Base-by-base conservation (phyloP, 2,329 filamentous ascomycete genomes). In the Penicillium sclerotigenum region DNA sequence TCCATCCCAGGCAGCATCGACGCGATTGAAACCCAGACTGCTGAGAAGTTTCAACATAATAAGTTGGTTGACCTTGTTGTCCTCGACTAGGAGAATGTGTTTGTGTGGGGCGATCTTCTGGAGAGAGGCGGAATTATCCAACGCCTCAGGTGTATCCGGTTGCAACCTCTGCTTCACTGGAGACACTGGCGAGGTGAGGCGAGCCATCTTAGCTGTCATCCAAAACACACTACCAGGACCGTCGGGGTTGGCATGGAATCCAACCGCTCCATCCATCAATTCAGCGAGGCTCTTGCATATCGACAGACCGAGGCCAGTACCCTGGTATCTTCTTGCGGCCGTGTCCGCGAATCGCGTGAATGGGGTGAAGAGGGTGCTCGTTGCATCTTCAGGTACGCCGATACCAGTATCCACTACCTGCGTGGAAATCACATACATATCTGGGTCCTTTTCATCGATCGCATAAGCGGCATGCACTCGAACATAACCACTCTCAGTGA, bases 281-380 rank as follows among this genome's bases (percentile, higher is more conserved):
- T 83, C 80, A 0, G 78, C 78, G 11, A 85, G 65, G 51, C 78
- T 81, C 63, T 83, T 84, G 59, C 80, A 83, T 36, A 85, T 85
- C 10, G 80, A 81, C 3, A 85, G 69, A 2, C 82, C 82, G 2
- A 85, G 70, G 0, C 82, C 82, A 5, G 81, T 84, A 4, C 82
- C 81, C 58, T 82, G 80, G 55, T 81, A 83, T 47, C 74, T 75
- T 59, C 81, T 81, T 2, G 77, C 79, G n/a, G 77, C 75, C 2
- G 78, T 80, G 52, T 80, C 79, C 57, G 82, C 81, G 54, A 82
- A 79, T 60, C 83, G 81, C 7, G 76, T 80, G 56, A 84, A 84
- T 0, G 82, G 82, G 3, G 77, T 80, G 65, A 84, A 84, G 1
- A 87, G 75, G 1, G 75, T 75, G 34, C 74, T 71, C 6, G 75